phyloP scores from a whole-genome alignment of 768 basidiomycete species.

The Rhizopogon roseolus region DNA sequence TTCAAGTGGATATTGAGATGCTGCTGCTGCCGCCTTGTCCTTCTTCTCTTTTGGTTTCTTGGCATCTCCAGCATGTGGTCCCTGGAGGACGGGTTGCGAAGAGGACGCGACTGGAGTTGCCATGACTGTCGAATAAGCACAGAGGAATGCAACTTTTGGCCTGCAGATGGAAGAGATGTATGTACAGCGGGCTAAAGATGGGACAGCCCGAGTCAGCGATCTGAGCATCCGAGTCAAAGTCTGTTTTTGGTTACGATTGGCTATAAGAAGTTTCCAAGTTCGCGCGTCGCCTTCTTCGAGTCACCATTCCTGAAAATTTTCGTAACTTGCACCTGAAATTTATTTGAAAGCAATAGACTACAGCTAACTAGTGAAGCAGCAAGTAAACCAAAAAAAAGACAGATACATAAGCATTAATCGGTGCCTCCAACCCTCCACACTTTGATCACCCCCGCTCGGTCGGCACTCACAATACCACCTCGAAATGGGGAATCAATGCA shows the following conservation, averaged over 20 bases:
- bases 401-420: constrained; percentile 23
- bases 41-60: constrained; percentile 45
- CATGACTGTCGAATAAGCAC: constrained; percentile 38
- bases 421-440: constrained; percentile 75
- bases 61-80: constrained; percentile 33
- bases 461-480: constrained; percentile 89
- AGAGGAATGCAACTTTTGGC: constrained; percentile 7
- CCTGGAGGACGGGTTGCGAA: constrained; percentile 45
- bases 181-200: constrained; percentile 19
- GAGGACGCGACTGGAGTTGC: constrained; percentile 50
- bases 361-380: neutral
- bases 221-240: constrained; percentile 27
- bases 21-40: constrained; percentile 23
- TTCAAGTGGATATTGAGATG: constrained; percentile 58
- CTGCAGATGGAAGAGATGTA: constrained; percentile 7
- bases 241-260: constrained; percentile 13
- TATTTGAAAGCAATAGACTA: neutral
- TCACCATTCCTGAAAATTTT: neutral
- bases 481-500: constrained; percentile 92
- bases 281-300: constrained; percentile 1
- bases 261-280: constrained; percentile 12
- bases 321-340: neutral
- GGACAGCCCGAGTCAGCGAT: constrained; percentile 26
- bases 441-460: constrained; percentile 85
- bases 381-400: too few species aligned